These are phyloP conservation scores for Gaertneriomyces semiglobifer DNA, from an alignment of 192 early-diverging fungal genomes.

Conservation along the genomic window DNA sequence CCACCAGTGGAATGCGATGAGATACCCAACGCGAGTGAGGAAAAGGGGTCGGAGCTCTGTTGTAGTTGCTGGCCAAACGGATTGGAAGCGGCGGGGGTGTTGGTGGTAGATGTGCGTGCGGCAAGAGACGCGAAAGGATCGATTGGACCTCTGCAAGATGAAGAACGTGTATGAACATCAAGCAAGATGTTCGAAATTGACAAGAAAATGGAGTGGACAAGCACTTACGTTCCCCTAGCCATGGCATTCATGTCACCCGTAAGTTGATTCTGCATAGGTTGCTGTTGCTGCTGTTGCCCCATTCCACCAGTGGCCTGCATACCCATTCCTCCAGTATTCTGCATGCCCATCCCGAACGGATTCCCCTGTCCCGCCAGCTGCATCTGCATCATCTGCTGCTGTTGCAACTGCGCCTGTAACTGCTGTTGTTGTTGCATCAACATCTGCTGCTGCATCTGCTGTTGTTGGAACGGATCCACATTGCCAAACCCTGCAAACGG, in stretches of 20 bases:
- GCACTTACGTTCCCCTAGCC: constrained; percentile 19
- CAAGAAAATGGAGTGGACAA: neutral
- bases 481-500: constrained; percentile 39
- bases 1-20: constrained; percentile 17
- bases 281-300: constrained; percentile 1
- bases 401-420: constrained; percentile 25
- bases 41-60: neutral
- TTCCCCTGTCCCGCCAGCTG: constrained; percentile 30
- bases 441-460: constrained; percentile 39
- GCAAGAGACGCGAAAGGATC: constrained; percentile 35
- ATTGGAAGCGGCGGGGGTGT: neutral
- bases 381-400: constrained; percentile 29
- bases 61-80: neutral
- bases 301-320: constrained; percentile 17
- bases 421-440: constrained; percentile 38
- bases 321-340: constrained; percentile 19
- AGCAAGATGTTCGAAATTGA: neutral
- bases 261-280: constrained; percentile 13
- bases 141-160: constrained; percentile 21
- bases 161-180: neutral
- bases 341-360: constrained; percentile 23
- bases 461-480: constrained; percentile 37
- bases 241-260: constrained; percentile 21
- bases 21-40: neutral
- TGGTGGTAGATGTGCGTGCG: neutral